Evolutionary conservation across 2,329 filamentous ascomycete species (phyloP), one percentile per base, ranked within the genome.

Genomic region (Fusarium xylarioides): DNA sequence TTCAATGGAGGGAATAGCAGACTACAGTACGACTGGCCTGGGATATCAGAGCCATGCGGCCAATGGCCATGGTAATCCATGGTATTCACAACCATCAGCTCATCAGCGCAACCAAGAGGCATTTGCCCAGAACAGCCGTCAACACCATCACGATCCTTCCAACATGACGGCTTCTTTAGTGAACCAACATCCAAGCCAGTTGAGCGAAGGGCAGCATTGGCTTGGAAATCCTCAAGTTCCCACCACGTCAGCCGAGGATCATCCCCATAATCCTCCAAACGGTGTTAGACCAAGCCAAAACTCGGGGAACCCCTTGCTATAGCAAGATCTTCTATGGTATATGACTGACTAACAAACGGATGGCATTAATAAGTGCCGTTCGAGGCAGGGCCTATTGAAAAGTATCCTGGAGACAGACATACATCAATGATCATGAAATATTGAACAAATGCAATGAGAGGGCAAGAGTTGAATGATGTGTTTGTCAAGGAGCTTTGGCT

Each of bases 61-160:
- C 19, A 56, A 74, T 50, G 49, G 40, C 12, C 43, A 63, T 42
- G 57, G 46, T n/a, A 62, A 67, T 37, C 44, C 52, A 26, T 66
- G 71, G 71, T 44, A 42, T 30, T 43, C 64, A 40, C 71, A 72
- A 38, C 50, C 60, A 40, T 54, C 57, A 28, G 54, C 49, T 32
- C 59, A 73, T 42, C 71, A 66, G 16, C 71, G 57, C 30, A 74
- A 72, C 43, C 71, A 72, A 10, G 56, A 68, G 30, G 58, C 64
- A n/a, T 66, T 70, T 42, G 49, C 68, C 12, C 57, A 74, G 11
- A 66, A 74, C 11, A 47, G 49, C 11, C 63, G 18, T 19, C 68
- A 73, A 21, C 49, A 58, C 16, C 53, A 62, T 15, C 49, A 35
- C 14, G 59, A 40, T 9, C 43, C 57, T 30, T 40, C 52, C 7